These are phyloP conservation scores for Xylariales sp. DNA, from an alignment of 2,329 filamentous ascomycete genomes.

Conservation along the genomic window DNA sequence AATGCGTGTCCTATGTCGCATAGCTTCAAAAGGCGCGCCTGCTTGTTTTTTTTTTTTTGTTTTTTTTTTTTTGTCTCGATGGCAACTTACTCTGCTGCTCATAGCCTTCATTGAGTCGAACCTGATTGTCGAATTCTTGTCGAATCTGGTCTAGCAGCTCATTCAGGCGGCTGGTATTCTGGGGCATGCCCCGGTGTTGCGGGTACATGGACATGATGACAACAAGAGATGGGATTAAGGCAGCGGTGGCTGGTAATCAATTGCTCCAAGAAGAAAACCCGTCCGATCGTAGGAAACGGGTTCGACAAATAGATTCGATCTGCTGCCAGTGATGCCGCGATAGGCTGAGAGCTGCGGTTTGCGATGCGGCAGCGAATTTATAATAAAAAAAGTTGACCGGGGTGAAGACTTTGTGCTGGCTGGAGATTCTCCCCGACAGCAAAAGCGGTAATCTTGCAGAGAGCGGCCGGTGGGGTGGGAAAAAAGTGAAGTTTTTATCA, in stretches of 20 bases:
- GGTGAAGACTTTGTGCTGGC: too few species aligned
- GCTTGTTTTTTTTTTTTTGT: too few species aligned
- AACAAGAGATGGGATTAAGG: background rate
- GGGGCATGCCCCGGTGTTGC: conserved; percentile 80
- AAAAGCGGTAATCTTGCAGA: too few species aligned
- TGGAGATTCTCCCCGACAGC: too few species aligned
- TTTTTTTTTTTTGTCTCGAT: background rate
- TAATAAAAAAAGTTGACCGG: background rate
- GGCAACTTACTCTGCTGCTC: conserved; percentile 86
- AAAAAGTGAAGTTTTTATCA: too few species aligned
- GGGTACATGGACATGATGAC: conserved; percentile 69
- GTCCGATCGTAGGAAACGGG: too few species aligned
- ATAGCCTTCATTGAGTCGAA: conserved; percentile 77
- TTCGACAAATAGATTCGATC: too few species aligned
- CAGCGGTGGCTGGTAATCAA: background rate
- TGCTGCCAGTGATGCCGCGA: too few species aligned
- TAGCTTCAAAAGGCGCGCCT: too few species aligned
- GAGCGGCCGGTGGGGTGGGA: conserved; percentile 1
- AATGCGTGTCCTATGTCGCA: too few species aligned
- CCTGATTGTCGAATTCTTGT: conserved; percentile 83
- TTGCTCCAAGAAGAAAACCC: too few species aligned
- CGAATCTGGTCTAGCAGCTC: conserved; percentile 91
- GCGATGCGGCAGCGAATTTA: background rate
- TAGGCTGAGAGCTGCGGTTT: background rate
- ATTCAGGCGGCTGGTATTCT: conserved; percentile 63